Base-by-base conservation (phyloP, 176 grass and related monocot genomes). In the Zizania latifolia region DNA sequence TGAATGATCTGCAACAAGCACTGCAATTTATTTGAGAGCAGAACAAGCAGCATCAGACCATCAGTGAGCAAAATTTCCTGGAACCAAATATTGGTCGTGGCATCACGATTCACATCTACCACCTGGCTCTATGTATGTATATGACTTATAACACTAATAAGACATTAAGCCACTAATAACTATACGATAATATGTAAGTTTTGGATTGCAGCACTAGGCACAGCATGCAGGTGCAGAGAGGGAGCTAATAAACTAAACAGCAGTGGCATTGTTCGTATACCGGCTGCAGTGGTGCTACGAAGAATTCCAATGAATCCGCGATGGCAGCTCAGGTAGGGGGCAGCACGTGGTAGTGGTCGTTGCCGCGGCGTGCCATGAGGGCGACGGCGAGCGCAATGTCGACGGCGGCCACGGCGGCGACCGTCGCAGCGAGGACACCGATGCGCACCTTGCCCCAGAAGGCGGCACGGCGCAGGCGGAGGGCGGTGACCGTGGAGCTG, bases 371-470 rank as follows among this genome's bases (percentile, higher is more conserved):
- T 21, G 30, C 66, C 37, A 58, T 15, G 30, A 87, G 29, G 30
- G 68, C 41, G 22, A 41, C 46, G 37, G 23, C 30, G 72, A 86
- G 64, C 45, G 37, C 78, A 28, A 23, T 5, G 65, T 87, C 85
- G 3, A 77, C 28, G 58, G 65, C 65, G 45, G 38, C 48, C 58
- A 87, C 65, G 36, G 72, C 26, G 58, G 51, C 40, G 72, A 87
- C 58, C 17, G 65, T 72, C 36, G 37, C 37, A 23, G 85, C 58
- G 58, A 87, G 78, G 72, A 82, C 12, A 10, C 17, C 36, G 30
- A 82, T 58, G 23, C 78, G 85, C 37, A 77, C 57, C 79, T 82
- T 87, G 3, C 65, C 59, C 85, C 78, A 87, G 66, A 87, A 82
- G 30, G 72, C 46, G 35, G 78, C 65, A 37, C 78, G 65, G 67